Conservation (phyloP, 805 yeast species). For the Wickerhamomyces xylosicus region DNA sequence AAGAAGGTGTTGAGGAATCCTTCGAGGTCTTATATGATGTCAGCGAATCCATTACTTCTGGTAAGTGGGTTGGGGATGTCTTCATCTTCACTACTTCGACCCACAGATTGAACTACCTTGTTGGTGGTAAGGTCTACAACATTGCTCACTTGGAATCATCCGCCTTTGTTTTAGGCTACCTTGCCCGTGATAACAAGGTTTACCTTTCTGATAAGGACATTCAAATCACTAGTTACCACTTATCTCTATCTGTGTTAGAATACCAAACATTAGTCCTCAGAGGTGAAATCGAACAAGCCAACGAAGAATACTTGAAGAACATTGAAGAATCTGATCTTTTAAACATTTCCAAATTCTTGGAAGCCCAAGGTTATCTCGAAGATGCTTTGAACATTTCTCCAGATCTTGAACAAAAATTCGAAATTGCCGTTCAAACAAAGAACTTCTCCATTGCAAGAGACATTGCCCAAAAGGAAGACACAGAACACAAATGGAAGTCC, state of each 20-base stretch:
- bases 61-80: slow-evolving; percentile 96
- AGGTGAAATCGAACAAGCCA: slow-evolving; percentile 85
- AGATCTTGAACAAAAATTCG: slow-evolving; percentile 87
- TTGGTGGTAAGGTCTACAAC: slow-evolving; percentile 88
- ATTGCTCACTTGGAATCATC: slow-evolving; percentile 88
- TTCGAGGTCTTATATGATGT: slow-evolving; percentile 81
- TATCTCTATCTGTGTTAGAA: slow-evolving; percentile 81
- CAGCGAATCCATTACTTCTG: slow-evolving; percentile 73
- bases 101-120: slow-evolving; percentile 85
- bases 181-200: slow-evolving; percentile 82
- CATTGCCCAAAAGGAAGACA: slow-evolving; percentile 42
- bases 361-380: slow-evolving; percentile 80
- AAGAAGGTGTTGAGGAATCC: slow-evolving; percentile 83
- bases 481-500: slow-evolving; percentile 77
- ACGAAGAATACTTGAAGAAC: slow-evolving; percentile 43
- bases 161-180: slow-evolving; percentile 79
- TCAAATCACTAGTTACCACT: slow-evolving; percentile 68
- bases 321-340: slow-evolving; percentile 57
- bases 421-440: slow-evolving; percentile 71
- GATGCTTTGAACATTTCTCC: slow-evolving; percentile 77
- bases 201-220: slow-evolving; percentile 88
- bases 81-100: slow-evolving; percentile 82
- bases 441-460: slow-evolving; percentile 64
- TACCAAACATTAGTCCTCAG: slow-evolving; percentile 93
- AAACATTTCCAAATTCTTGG: slow-evolving; percentile 85